Evolutionary conservation across 495 filamentous ascomycete genomes (phyloP).

Genomic region (Penicillium arizonense): DNA sequence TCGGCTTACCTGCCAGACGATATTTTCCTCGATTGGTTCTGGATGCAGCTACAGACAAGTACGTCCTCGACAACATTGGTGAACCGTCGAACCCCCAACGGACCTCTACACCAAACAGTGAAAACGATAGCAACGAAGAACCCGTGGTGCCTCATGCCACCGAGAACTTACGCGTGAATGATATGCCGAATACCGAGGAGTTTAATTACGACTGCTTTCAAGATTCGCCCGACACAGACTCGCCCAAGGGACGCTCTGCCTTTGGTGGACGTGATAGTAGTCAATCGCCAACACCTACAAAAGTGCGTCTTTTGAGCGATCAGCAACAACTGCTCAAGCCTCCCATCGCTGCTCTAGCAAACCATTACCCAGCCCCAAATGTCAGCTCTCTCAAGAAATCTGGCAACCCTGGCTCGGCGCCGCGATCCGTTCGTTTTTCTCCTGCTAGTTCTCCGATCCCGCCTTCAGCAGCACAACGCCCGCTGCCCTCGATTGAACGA

Average conservation of each 20-base stretch:
- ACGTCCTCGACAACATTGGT: too few species aligned
- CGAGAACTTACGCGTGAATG: slow-evolving; percentile 4
- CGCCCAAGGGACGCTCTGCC: slow-evolving; percentile 3
- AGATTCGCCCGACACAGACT: slow-evolving; percentile 8
- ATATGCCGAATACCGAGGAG: slow-evolving; percentile 5
- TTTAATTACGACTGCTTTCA: slow-evolving; percentile 17
- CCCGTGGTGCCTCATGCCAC: background rate
- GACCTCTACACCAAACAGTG: too few species aligned
- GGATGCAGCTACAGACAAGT: too few species aligned
- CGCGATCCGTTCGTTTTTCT: slow-evolving; percentile 19
- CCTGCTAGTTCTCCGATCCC: background rate
- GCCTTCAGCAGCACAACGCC: background rate
- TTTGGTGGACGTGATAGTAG: background rate
- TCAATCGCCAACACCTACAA: background rate
- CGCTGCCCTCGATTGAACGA: slow-evolving; percentile 13
- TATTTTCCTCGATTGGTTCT: too few species aligned
- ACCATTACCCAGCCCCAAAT: background rate
- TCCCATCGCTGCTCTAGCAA: background rate
- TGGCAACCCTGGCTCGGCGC: background rate
- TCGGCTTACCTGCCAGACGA: too few species aligned
- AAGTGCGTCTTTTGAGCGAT: slow-evolving; percentile 4
- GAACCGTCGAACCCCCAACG: too few species aligned
- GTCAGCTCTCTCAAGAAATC: background rate
- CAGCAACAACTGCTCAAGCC: slow-evolving; percentile 1
- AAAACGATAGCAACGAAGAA: background rate